Percentiles rank a stretch among this genome's conserved stretches.
These are phyloP conservation scores for Posidonia australis DNA, from an alignment of 106 monocot genomes.

Conservation along the genomic window DNA sequence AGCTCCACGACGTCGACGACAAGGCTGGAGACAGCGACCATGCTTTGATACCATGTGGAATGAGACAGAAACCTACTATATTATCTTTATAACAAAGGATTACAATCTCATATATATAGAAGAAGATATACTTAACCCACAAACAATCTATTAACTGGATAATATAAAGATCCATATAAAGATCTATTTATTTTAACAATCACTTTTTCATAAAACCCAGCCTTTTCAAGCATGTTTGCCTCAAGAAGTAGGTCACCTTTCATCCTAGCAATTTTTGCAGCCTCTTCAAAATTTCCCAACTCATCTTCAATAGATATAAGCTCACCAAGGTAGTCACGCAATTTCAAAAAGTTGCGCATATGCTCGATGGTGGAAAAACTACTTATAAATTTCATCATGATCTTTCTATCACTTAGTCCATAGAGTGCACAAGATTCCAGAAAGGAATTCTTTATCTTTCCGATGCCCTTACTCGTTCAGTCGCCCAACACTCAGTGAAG, in stretches of 20 bases:
- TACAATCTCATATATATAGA: too few relatives aligned
- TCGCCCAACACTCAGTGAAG: slow-evolving; percentile 15
- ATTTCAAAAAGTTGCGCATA: slow-evolving; percentile 27
- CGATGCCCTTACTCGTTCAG: background rate
- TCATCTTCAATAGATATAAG: slow-evolving; percentile 28
- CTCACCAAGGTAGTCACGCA: slow-evolving; percentile 31
- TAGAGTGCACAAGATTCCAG: slow-evolving; percentile 20
- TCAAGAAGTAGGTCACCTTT: slow-evolving; percentile 39
- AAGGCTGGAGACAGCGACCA: too few relatives aligned
- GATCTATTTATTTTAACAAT: too few relatives aligned
- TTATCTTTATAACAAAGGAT: too few relatives aligned
- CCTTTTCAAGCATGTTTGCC: slow-evolving; percentile 36
- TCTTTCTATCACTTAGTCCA: slow-evolving; percentile 9
- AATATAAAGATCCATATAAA: too few relatives aligned
- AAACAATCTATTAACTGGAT: too few relatives aligned
- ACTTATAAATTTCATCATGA: slow-evolving; percentile 31
- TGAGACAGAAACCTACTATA: too few relatives aligned
- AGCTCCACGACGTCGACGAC: too few relatives aligned
- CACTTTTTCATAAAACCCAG: slow-evolving; percentile 21
- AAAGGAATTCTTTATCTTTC: slow-evolving; percentile 17
- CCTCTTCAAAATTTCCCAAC: slow-evolving; percentile 31
- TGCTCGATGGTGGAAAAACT: slow-evolving; percentile 34
- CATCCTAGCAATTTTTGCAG: slow-evolving; percentile 22
- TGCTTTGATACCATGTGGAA: too few relatives aligned
- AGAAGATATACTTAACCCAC: too few relatives aligned